Evolutionary conservation across 2,329 filamentous ascomycete species (phyloP).

Genomic region (Apiospora arundinis): DNA sequence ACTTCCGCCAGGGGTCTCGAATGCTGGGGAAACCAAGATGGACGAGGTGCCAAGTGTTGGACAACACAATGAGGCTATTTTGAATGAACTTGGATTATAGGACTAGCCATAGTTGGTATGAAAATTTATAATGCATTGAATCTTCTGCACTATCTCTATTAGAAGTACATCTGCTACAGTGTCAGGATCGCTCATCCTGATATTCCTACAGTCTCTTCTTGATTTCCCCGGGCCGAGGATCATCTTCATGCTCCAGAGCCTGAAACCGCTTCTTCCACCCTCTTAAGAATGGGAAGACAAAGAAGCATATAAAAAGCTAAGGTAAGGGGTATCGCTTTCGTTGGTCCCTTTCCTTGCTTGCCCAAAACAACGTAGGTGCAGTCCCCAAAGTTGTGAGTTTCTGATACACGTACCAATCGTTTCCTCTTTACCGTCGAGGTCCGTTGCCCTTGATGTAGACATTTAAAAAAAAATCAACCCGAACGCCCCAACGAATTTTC

Average conservation of each 20-base stretch:
- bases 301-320: conserved; percentile 19
- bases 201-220: conserved; percentile 18
- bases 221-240: neutral
- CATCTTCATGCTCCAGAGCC: conserved; percentile 6
- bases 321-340: conserved; percentile 21
- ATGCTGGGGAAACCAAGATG: conserved; percentile 41
- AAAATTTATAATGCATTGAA: conserved; percentile 15
- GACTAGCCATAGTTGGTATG: conserved; percentile 1
- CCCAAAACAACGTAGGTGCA: conserved; percentile 15
- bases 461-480: conserved; percentile 9
- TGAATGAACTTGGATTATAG: conserved; percentile 50
- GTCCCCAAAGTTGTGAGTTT: conserved; percentile 22
- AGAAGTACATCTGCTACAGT: conserved; percentile 22
- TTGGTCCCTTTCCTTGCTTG: conserved; percentile 9
- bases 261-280: neutral
- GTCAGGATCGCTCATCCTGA: conserved; percentile 14
- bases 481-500: conserved; percentile 20
- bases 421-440: conserved; percentile 30
- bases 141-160: conserved; percentile 21
- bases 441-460: conserved; percentile 18
- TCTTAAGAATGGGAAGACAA: neutral
- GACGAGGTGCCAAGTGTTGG: conserved; percentile 55
- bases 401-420: conserved; percentile 39
- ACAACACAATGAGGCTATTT: conserved; percentile 55
- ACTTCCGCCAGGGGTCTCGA: conserved; percentile 52